Evolutionary conservation across 1,139 yeast genomes (phyloP), one percentile per base, ranked within the genome.

Genomic region (Saccharomyces hybrid): DNA sequence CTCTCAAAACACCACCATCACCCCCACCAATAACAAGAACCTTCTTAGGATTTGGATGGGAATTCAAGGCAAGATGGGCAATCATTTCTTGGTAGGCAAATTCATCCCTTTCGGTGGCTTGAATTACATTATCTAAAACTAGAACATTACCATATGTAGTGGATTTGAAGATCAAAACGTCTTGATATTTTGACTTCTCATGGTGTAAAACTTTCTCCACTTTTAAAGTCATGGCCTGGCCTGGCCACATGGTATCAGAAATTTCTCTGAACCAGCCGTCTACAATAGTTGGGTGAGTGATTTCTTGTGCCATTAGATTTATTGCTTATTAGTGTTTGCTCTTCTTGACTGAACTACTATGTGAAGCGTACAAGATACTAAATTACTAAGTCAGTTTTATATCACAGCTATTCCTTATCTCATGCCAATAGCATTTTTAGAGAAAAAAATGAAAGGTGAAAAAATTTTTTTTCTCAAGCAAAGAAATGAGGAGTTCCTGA

Each of bases 41-140:
- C 68, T 79, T 83, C 77, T 86, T 87, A 53, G 97, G 97, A 74
- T 85, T 80, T 57, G 95, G 90, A 75, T 90, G 97, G 48, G 95
- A 82, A 80, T 86, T 87, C 73, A 90, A 68, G 13, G 96, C 95
- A 67, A 90, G 77, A 73, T 90, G 96, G 47, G 96, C 76, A 71
- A 90, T 90, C 96, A 90, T 88, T 73, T 90, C 97, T 76, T 90
- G 97, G 76, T 88, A 88, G 53, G 96, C 82, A 72, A 88, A 90
- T 74, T 90, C 97, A 69, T 90, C 97, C 67, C 96, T 82, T 74
- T 90, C 97, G 51, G 96, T 88, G 55, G 85, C 93, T 74, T 90
- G 97, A 66, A 90, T 86, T 57, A 88, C 90, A 59, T 91, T 90
- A 73, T 90, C 97, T 65, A 90, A 79, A 28, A 89, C 96, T 63